Conservation (phyloP, 1,284 basidiomycete genomes). For the Leccinum griseonigrum region DNA sequence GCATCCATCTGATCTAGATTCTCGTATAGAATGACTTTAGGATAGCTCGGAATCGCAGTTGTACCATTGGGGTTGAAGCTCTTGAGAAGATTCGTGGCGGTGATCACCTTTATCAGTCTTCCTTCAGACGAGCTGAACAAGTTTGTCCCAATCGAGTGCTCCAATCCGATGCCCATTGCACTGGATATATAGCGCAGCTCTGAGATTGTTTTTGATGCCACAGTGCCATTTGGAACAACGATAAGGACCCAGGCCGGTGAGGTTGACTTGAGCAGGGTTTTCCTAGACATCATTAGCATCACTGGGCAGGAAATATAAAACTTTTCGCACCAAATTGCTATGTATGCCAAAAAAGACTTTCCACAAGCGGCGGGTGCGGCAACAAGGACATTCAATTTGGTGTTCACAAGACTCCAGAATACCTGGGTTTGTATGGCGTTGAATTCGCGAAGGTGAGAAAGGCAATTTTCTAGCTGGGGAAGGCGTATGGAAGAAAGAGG, state of each 20-base stretch:
- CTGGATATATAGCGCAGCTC: constrained; percentile 45
- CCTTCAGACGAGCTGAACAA: constrained; percentile 35
- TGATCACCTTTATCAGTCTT: constrained; percentile 53
- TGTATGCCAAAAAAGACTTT: constrained; percentile 74
- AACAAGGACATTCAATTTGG: constrained; percentile 71
- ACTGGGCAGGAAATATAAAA: not conserved
- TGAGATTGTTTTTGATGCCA: constrained; percentile 47
- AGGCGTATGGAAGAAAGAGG: constrained; percentile 53
- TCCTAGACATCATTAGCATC: constrained; percentile 39
- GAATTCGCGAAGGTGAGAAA: constrained; percentile 52
- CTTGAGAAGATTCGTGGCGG: constrained; percentile 48
- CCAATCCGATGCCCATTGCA: constrained; percentile 45
- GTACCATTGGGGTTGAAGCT: constrained; percentile 26
- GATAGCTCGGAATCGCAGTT: constrained; percentile 37
- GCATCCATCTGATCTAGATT: constrained; percentile 85
- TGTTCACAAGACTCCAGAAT: constrained; percentile 82
- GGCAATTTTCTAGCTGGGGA: constrained; percentile 45
- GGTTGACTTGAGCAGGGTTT: constrained; percentile 40
- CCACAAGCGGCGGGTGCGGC: constrained; percentile 83
- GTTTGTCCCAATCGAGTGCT: constrained; percentile 34
- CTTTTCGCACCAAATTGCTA: constrained; percentile 64
- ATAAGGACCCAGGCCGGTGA: constrained; percentile 52
- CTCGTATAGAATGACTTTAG: constrained; percentile 79
- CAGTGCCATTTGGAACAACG: constrained; percentile 50
- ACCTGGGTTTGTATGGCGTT: constrained; percentile 91